Evolutionary conservation across 495 filamentous ascomycete species (phyloP), one percentile per base, ranked within the genome.

Genomic region (Ramalina peruviana): DNA sequence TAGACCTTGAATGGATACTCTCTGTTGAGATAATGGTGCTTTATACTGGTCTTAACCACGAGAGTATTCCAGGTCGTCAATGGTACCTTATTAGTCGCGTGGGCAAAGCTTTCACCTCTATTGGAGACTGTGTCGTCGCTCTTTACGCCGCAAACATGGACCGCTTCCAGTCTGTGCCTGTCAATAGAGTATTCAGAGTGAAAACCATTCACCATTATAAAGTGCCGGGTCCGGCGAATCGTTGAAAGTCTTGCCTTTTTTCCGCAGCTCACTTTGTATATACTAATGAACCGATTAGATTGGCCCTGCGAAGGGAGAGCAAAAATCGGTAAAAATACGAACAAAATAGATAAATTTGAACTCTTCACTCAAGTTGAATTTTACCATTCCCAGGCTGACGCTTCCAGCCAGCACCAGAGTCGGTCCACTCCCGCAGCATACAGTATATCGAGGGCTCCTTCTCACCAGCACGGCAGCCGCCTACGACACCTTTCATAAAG

Each of bases 41-140:
- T 27, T 19, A 43, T 30, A 12, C 41, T 16, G 36, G 43, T 17
- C 20, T 52, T n/a, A 59, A 54, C 9, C 27, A 48, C 50, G 9
- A 56, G 53, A 39, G 49, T 11, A 40, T 49, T 3, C 23, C 23
- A 30, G 4, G 6, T 33, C n/a, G 36, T 40, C 9, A 50, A 51
- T 20, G 38, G 17, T 27, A 50, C n/a, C n/a, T n/a, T 16, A 40
- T 59, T 4, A 30, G 12, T 12, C 46, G 41, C 4, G 40, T 45
- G 1, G 55, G 51, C 1, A 36, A 13, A 13, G 16, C 27, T 4
- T 47, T 54, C 0, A 21, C 9, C 23, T 6, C 7, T 3, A 26
- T 25, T 15, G 57, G 57, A 7, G 57, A 59, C 19, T 47, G 47
- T 5, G 51, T 59, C 6, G 42, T 59, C 20, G 47, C 47, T 33